Evolutionary conservation across 768 basidiomycete genomes (phyloP), one percentile per base, ranked within the genome.

Genomic region (Dentipellis sp.): DNA sequence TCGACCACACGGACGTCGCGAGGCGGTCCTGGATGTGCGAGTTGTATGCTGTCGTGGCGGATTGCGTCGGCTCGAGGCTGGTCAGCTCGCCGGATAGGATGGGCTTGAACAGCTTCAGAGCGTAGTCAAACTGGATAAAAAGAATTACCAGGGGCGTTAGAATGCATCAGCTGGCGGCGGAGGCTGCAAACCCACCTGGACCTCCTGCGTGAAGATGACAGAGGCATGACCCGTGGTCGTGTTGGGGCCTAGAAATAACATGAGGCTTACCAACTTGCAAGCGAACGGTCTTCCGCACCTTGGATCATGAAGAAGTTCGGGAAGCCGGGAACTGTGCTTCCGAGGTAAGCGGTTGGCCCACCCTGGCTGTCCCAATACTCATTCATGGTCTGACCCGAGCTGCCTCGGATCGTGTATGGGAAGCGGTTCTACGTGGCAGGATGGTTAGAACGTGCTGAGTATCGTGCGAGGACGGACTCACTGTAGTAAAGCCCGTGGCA

Each of bases 241-340:
- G 55, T 66, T 66, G 2, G 65, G 65, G 11, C 65, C 59, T 62
- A 23, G n/a, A 38, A 50, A 16, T n/a, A 11, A 21, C 16, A 16
- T 9, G 12, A 42, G 19, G 9, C 10, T 14, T 17, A 23, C 10
- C 16, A n/a, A 16, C 19, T n/a, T 34, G 46, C n/a, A 19, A n/a
- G 35, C n/a, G 10, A 16, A 51, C 12, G n/a, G 40, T 29, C 17
- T n/a, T 22, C 59, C 64, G 22, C n/a, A 68, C 69, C 71, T 19
- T 58, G 54, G 9, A 72, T 38, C 57, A 66, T 63, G 59, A 67
- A 72, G 54, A 69, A 68, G 42, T 72, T 74, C 0, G 72, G 71
- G n/a, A 72, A 73, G 16, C 62, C 65, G 5, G 71, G 72, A 37
- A 73, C 54, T 9, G 64, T 53, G 2, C 68, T 68, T 11, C 71